Evolutionary conservation across 2,329 filamentous ascomycete genomes (phyloP).

Genomic region (Teratosphaeria gauchensis): DNA sequence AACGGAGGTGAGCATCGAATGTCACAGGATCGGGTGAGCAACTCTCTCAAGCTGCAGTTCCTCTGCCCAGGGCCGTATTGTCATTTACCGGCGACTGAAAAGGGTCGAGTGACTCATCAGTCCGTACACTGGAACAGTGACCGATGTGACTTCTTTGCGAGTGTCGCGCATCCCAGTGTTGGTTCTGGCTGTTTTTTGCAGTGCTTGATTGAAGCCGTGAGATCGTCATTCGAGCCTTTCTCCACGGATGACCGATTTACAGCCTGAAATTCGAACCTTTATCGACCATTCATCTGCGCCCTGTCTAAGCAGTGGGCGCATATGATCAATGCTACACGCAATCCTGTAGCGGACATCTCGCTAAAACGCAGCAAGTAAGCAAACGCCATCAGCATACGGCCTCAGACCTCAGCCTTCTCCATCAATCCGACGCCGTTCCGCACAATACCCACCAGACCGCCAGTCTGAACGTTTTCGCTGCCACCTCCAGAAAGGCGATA

Average conservation of each 20-base stretch:
- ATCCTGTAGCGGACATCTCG: not conserved
- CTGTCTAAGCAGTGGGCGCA: not conserved
- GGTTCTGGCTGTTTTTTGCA: too few relatives aligned
- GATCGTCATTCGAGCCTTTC: not conserved
- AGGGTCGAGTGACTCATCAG: too few relatives aligned
- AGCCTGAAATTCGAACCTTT: not conserved
- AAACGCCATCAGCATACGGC: not conserved
- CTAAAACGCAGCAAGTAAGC: not conserved
- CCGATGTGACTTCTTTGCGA: too few relatives aligned
- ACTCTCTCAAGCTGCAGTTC: too few relatives aligned
- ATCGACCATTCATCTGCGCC: not conserved
- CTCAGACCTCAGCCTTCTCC: constrained; percentile 23
- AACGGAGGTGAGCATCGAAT: too few relatives aligned
- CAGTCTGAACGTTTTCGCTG: constrained; percentile 81
- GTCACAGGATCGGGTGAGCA: too few relatives aligned
- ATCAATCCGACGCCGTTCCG: constrained; percentile 75
- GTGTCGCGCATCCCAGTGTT: too few relatives aligned
- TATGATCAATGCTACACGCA: not conserved
- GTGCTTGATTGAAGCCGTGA: not conserved
- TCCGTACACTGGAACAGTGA: too few relatives aligned
- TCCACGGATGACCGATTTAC: not conserved
- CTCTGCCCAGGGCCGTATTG: too few relatives aligned
- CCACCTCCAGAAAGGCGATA: constrained; percentile 82
- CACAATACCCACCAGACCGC: constrained; percentile 82
- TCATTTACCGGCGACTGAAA: too few relatives aligned